phyloP scores from a whole-genome alignment of 129 eudicot species.

The Saussurea involucrata region DNA sequence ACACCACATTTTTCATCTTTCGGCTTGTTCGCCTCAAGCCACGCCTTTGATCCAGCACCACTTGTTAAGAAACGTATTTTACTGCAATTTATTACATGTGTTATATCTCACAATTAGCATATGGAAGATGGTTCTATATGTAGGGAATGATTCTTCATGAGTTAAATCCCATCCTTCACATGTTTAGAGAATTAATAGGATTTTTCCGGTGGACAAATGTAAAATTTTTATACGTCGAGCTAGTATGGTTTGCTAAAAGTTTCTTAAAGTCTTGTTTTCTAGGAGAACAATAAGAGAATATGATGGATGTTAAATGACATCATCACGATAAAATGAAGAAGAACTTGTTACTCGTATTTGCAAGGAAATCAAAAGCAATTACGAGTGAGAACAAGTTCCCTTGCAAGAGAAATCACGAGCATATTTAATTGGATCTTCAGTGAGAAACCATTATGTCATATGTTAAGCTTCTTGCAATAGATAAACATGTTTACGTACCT shows the following conservation, averaged over 20 bases:
- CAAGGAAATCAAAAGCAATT: background rate
- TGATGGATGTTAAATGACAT: background rate
- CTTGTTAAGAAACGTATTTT: slow-evolving; percentile 51
- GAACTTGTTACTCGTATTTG: background rate
- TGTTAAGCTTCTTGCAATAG: background rate
- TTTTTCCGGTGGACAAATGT: too few species aligned
- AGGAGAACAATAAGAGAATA: background rate
- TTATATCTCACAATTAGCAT: background rate
- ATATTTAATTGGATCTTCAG: background rate
- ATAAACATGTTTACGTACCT: slow-evolving; percentile 10
- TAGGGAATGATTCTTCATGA: too few species aligned
- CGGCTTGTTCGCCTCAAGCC: slow-evolving; percentile 34
- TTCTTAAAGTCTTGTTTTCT: background rate
- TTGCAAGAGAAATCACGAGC: background rate
- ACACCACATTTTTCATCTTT: slow-evolving; percentile 28
- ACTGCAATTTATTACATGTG: slow-evolving; percentile 30
- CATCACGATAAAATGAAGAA: background rate
- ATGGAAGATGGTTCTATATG: too few species aligned
- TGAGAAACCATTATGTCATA: background rate
- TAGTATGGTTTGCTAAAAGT: too few species aligned
- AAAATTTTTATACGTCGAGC: too few species aligned
- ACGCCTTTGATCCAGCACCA: slow-evolving; percentile 66
- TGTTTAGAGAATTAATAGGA: too few species aligned
- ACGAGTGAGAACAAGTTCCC: background rate
- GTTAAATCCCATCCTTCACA: too few species aligned